Conservation (phyloP, 805 yeast species). For the Komagataella pseudopastoris region DNA sequence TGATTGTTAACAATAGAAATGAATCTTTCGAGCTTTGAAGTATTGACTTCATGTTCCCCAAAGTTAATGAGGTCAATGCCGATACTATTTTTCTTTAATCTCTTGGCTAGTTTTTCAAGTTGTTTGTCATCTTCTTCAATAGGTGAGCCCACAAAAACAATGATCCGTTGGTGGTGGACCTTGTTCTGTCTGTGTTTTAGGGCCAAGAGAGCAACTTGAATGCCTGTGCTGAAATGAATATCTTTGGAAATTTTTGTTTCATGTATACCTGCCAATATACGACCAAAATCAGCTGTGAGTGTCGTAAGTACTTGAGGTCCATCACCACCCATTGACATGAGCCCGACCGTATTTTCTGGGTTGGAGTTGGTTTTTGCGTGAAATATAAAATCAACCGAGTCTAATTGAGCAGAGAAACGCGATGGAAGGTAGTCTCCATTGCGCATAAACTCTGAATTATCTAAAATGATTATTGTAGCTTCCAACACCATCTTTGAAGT, state of each 20-base stretch:
- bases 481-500: conserved; percentile 66
- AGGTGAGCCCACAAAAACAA: conserved; percentile 85
- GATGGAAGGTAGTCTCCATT: conserved; percentile 89
- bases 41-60: conserved; percentile 77
- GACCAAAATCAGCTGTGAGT: conserved; percentile 77
- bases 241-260: conserved; percentile 60
- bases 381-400: conserved; percentile 78
- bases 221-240: conserved; percentile 61
- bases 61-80: conserved; percentile 85
- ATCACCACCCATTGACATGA: conserved; percentile 77
- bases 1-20: conserved; percentile 60
- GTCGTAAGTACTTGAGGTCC: conserved; percentile 85
- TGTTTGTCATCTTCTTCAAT: conserved; percentile 55
- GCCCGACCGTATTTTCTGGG: conserved; percentile 90
- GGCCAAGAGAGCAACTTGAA: conserved; percentile 89
- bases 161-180: conserved; percentile 80
- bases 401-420: conserved; percentile 85
- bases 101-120: conserved; percentile 74
- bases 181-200: conserved; percentile 93
- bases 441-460: conserved; percentile 91
- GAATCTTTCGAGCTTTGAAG: conserved; percentile 69
- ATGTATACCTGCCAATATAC: conserved; percentile 71
- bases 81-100: conserved; percentile 84
- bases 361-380: conserved; percentile 75
- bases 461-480: conserved; percentile 92